phyloP scores from a whole-genome alignment of 768 basidiomycete genomes.

The Gymnopilus dilepis region DNA sequence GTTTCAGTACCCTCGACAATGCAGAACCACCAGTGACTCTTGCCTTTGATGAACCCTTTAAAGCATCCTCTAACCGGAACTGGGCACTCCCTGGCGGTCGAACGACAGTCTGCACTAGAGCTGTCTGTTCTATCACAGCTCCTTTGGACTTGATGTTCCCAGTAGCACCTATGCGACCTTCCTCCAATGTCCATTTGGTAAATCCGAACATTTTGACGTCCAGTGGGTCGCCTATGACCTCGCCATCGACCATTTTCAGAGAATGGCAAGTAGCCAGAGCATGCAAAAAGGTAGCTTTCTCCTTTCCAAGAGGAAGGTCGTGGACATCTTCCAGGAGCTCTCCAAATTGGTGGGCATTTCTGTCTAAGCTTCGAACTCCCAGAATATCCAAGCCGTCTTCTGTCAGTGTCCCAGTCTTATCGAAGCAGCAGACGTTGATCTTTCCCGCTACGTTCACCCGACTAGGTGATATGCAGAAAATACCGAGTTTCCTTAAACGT shows the following conservation, averaged over 20 bases:
- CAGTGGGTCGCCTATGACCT: slow-evolving; percentile 92
- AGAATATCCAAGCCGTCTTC: slow-evolving; percentile 98
- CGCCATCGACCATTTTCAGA: slow-evolving; percentile 85
- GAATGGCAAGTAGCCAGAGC: slow-evolving; percentile 97
- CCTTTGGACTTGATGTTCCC: slow-evolving; percentile 72
- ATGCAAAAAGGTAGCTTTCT: slow-evolving; percentile 87
- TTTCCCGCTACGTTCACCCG: slow-evolving; percentile 95
- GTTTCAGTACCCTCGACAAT: neutral
- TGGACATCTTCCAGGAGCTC: slow-evolving; percentile 88
- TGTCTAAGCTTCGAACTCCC: slow-evolving; percentile 87
- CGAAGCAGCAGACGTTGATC: slow-evolving; percentile 97
- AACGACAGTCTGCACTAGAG: slow-evolving; percentile 95
- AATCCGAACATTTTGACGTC: slow-evolving; percentile 99
- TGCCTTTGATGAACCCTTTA: slow-evolving; percentile 84
- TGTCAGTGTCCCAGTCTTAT: slow-evolving; percentile 98
- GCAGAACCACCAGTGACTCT: slow-evolving; percentile 14
- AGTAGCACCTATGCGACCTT: slow-evolving; percentile 77
- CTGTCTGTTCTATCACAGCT: slow-evolving; percentile 71
- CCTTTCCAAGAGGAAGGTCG: slow-evolving; percentile 75
- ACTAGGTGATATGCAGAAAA: slow-evolving; percentile 97
- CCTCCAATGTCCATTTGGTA: slow-evolving; percentile 95
- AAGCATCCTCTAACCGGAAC: slow-evolving; percentile 92
- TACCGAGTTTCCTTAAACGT: slow-evolving; percentile 83
- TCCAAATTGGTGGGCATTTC: slow-evolving; percentile 78
- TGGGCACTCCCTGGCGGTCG: slow-evolving; percentile 92